These are phyloP conservation scores for Citrus reticulata DNA, from an alignment of 345 rosid genomes.

Conservation along the genomic window DNA sequence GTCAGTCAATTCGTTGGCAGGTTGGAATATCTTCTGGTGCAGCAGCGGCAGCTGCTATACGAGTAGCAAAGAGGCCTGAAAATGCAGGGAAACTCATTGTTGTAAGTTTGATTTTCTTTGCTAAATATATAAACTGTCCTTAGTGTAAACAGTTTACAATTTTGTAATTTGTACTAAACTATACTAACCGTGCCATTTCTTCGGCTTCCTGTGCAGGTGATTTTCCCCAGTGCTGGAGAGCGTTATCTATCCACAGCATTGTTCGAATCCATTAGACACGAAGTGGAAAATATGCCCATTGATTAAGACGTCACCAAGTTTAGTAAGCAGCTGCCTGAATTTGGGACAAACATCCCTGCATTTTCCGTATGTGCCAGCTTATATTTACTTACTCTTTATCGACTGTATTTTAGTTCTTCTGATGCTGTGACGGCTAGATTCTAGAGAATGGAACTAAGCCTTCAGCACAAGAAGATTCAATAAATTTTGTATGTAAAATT, in stretches of 20 bases:
- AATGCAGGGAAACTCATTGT: constrained; percentile 50
- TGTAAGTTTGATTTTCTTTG: constrained; percentile 25
- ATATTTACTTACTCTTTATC: background rate
- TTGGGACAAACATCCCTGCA: background rate
- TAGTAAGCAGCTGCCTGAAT: background rate
- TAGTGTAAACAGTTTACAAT: background rate
- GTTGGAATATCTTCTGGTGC: constrained; percentile 65
- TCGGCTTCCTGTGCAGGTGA: constrained; percentile 34
- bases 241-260: constrained; percentile 62
- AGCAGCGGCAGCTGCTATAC: constrained; percentile 51
- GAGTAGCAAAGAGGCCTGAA: constrained; percentile 50
- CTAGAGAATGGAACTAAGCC: background rate
- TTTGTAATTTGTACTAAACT: background rate
- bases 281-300: constrained; percentile 48
- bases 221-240: constrained; percentile 78
- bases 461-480: background rate
- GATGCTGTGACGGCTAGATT: background rate
- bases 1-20: constrained; percentile 15
- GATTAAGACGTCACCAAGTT: constrained; percentile 15
- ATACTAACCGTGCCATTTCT: background rate
- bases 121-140: background rate
- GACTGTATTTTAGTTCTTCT: too few relatives aligned
- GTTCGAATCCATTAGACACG: constrained; percentile 48
- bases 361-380: background rate
- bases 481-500: background rate